Evolutionary conservation across 371 early-diverging fungal species (phyloP).

Genomic region (Mortierella sp.): DNA sequence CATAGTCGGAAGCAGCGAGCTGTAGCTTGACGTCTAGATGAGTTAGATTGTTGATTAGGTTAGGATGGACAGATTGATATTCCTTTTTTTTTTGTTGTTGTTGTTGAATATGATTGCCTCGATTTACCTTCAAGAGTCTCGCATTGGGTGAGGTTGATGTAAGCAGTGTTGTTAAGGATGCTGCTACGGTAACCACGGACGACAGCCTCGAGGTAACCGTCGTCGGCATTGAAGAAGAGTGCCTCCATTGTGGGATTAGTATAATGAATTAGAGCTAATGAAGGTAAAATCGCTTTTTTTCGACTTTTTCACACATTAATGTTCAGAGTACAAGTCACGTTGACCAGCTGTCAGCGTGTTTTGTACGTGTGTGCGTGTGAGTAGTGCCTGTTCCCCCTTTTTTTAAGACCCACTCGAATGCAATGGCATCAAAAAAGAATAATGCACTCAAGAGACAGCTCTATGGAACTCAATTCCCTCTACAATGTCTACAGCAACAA

Average conservation of each 20-base stretch:
- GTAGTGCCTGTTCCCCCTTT: background rate
- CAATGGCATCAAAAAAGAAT: conserved; percentile 31
- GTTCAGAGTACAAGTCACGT: conserved; percentile 1
- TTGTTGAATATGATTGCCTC: background rate
- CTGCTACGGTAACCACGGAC: conserved; percentile 95
- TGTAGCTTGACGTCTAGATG: conserved; percentile 88
- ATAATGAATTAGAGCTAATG: background rate
- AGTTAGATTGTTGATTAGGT: background rate
- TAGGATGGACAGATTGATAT: background rate
- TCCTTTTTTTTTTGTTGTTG: background rate
- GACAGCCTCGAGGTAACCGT: conserved; percentile 95
- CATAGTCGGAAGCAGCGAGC: conserved; percentile 96
- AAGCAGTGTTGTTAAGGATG: conserved; percentile 84
- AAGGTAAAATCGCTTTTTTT: background rate
- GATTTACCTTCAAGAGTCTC: conserved; percentile 95
- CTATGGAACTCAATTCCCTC: conserved; percentile 40
- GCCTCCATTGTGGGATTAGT: conserved; percentile 54
- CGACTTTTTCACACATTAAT: background rate
- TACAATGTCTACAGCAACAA: conserved; percentile 26
- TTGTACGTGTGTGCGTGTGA: background rate
- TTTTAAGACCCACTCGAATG: background rate
- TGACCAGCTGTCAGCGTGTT: background rate
- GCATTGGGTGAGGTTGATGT: conserved; percentile 96
- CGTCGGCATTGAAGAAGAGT: conserved; percentile 87
- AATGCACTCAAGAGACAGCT: conserved; percentile 30